phyloP scores from a whole-genome alignment of 2,329 filamentous ascomycete species.

The Ceratocystis variospora region DNA sequence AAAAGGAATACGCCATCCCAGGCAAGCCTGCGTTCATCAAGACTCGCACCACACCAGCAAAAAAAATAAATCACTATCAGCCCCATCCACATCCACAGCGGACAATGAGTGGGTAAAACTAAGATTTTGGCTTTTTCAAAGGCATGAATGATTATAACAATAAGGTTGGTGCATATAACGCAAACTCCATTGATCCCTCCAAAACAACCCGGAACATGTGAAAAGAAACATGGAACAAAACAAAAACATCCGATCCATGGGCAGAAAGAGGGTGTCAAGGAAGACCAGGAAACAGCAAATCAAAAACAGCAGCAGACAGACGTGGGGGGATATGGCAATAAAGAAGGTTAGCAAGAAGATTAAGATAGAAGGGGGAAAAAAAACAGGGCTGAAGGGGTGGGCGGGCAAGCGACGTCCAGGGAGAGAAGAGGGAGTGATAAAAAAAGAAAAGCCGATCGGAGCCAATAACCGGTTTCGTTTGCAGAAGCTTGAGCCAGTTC shows the following conservation, averaged over 20 bases:
- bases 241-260: conserved; percentile 12
- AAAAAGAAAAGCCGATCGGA: conserved; percentile 7
- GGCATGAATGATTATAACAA: conserved; percentile 16
- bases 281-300: conserved; percentile 8
- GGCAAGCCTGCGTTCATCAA: neutral
- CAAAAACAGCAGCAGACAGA: conserved; percentile 9
- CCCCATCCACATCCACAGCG: neutral
- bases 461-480: too few species aligned
- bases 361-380: neutral
- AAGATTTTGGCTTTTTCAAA: conserved; percentile 12
- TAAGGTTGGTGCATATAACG: conserved; percentile 15
- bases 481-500: too few species aligned
- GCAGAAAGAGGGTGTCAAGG: conserved; percentile 1
- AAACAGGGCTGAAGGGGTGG: neutral
- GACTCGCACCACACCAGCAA: neutral
- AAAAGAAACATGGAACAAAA: conserved; percentile 9
- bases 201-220: conserved; percentile 13
- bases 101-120: neutral
- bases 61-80: neutral
- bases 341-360: conserved; percentile 13
- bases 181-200: conserved; percentile 17
- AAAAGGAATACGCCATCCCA: neutral
- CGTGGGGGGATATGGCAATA: conserved; percentile 13
- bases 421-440: neutral
- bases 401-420: neutral